Conservation (phyloP, 345 rosid genomes). For the Camelina sativa region DNA sequence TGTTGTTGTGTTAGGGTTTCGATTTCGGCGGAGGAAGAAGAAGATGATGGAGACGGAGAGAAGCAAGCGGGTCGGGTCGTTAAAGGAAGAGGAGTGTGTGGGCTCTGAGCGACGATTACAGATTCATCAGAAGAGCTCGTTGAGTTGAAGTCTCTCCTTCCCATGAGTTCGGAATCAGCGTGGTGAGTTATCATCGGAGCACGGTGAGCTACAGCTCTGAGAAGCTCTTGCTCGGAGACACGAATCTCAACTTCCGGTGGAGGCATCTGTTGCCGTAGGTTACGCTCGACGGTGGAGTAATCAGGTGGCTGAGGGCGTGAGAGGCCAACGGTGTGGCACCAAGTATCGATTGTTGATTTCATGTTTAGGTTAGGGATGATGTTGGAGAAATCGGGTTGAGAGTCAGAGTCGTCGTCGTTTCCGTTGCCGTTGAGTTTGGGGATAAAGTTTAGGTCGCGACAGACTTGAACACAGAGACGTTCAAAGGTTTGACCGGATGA, state of each 20-base stretch:
- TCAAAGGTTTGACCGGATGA: conserved; percentile 91
- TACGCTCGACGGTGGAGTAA: conserved; percentile 55
- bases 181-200: conserved; percentile 49
- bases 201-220: conserved; percentile 59
- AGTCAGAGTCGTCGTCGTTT: conserved; percentile 20
- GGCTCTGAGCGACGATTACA: conserved; percentile 54
- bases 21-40: conserved; percentile 44
- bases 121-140: conserved; percentile 69
- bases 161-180: conserved; percentile 62
- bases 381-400: conserved; percentile 62
- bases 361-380: conserved; percentile 72
- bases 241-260: conserved; percentile 45
- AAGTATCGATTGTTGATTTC: conserved; percentile 61
- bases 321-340: conserved; percentile 57
- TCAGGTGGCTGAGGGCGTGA: conserved; percentile 54
- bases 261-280: conserved; percentile 51
- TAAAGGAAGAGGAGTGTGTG: conserved; percentile 72
- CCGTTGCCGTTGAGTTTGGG: conserved; percentile 58
- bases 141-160: conserved; percentile 41
- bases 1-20: conserved; percentile 35
- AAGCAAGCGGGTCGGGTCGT: conserved; percentile 77
- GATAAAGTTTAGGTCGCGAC: conserved; percentile 52
- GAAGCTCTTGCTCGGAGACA: conserved; percentile 71
- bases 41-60: conserved; percentile 71
- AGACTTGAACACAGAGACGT: conserved; percentile 66